Conservation (phyloP, 352 stramenopile species). For the Phytopythium delawarense region DNA sequence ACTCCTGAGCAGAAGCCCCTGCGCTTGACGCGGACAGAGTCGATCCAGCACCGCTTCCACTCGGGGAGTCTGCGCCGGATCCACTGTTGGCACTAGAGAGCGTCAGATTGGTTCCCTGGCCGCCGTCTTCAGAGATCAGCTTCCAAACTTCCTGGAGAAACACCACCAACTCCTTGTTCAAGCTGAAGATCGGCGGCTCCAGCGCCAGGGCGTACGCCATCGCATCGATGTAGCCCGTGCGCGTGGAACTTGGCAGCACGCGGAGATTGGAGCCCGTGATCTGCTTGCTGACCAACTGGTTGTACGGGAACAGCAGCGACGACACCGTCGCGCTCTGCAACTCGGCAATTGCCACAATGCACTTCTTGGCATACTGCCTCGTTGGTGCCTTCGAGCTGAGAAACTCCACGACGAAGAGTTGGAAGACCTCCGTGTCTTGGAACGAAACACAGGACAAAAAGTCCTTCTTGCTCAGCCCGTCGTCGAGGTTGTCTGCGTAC, state of each 20-base stretch:
- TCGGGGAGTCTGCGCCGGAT: constrained; percentile 16
- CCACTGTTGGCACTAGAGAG: constrained; percentile 17
- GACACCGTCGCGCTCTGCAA: constrained; percentile 59
- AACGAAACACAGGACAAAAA: constrained; percentile 73
- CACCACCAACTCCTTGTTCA: constrained; percentile 83
- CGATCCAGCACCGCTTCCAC: neutral
- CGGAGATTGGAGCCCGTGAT: constrained; percentile 77
- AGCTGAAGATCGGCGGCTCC: constrained; percentile 69
- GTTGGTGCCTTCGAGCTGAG: constrained; percentile 70
- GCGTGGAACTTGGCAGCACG: constrained; percentile 58
- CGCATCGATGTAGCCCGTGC: constrained; percentile 80
- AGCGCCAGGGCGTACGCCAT: constrained; percentile 79
- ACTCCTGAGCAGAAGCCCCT: constrained; percentile 69
- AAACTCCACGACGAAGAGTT: constrained; percentile 87
- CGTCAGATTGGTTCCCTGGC: neutral
- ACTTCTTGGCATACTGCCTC: constrained; percentile 66
- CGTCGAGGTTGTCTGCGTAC: constrained; percentile 31
- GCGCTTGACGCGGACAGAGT: constrained; percentile 18
- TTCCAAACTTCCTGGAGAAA: constrained; percentile 87
- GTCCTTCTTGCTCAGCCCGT: constrained; percentile 45
- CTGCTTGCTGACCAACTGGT: constrained; percentile 82
- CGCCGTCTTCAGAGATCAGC: constrained; percentile 72
- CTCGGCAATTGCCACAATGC: constrained; percentile 52
- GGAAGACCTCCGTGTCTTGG: constrained; percentile 82
- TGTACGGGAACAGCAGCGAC: constrained; percentile 75